These are phyloP conservation scores for Candida tibetensis DNA, from an alignment of 805 yeast genomes.

Conservation along the genomic window DNA sequence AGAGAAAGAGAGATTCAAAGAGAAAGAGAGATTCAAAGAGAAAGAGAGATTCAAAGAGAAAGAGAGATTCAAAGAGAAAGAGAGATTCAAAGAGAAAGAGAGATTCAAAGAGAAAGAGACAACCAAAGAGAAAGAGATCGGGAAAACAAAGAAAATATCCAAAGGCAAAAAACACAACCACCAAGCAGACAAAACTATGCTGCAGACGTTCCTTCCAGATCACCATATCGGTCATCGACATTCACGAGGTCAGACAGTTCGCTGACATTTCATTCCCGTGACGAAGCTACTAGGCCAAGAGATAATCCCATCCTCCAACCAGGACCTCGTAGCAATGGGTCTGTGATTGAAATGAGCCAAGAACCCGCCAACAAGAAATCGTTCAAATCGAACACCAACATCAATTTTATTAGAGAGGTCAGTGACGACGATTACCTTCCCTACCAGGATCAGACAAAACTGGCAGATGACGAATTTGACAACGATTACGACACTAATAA, in stretches of 20 bases:
- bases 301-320: constrained; percentile 1
- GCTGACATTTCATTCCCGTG: not conserved
- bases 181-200: not conserved
- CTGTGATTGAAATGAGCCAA: constrained; percentile 1
- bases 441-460: not conserved
- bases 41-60: not conserved
- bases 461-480: constrained; percentile 9
- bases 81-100: not conserved
- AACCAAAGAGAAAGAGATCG: not conserved
- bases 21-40: not conserved
- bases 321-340: not conserved
- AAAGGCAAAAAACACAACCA: no score
- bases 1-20: not conserved
- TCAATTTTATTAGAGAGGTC: constrained; percentile 30
- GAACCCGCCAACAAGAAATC: constrained; percentile 1
- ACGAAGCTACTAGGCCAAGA: not conserved
- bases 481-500: constrained; percentile 20
- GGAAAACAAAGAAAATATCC: no score
- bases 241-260: not conserved
- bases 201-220: not conserved
- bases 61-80: not conserved
- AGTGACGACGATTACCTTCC: constrained; percentile 18
- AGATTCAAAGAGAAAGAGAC: not conserved
- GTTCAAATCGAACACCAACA: constrained; percentile 15
- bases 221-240: not conserved